Conservation (phyloP, 306 rosid species). For the Fagus crenata region DNA sequence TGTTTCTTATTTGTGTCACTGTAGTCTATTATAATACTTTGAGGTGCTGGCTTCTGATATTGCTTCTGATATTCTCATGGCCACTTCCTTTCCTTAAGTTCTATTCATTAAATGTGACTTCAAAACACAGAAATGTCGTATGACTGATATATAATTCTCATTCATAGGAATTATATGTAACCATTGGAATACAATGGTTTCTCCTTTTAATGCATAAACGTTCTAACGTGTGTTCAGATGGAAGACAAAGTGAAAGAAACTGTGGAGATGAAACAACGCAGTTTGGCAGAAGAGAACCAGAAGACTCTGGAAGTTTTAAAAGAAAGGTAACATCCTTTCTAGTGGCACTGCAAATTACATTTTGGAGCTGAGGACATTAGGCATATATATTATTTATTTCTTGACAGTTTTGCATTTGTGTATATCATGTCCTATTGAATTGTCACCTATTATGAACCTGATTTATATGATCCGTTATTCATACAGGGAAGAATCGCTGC, state of each 20-base stretch:
- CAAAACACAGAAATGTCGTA: not conserved
- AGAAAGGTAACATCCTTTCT: constrained; percentile 60
- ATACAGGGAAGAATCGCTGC: constrained; percentile 83
- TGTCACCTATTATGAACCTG: constrained; percentile 1
- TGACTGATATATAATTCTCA: not conserved
- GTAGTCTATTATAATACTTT: not conserved
- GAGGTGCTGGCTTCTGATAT: not conserved
- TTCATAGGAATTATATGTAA: not conserved
- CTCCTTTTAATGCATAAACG: constrained; percentile 25
- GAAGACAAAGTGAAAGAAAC: constrained; percentile 94
- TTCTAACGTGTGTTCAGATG: constrained; percentile 55
- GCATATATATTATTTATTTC: constrained; percentile 4
- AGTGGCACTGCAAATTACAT: constrained; percentile 23
- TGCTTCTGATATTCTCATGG: not conserved
- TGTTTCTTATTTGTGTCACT: not conserved
- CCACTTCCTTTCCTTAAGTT: not conserved
- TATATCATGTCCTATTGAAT: constrained; percentile 5
- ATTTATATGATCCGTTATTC: constrained; percentile 24
- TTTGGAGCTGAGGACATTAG: constrained; percentile 4
- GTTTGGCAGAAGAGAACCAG: constrained; percentile 96
- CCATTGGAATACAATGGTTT: constrained; percentile 18
- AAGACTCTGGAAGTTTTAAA: constrained; percentile 84
- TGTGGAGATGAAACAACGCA: constrained; percentile 96
- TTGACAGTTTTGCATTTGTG: constrained; percentile 7
- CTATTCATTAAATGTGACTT: not conserved